Evolutionary conservation across 257 asterid species (phyloP), one percentile per base, ranked within the genome.

Genomic region (Gentiana dahurica): DNA sequence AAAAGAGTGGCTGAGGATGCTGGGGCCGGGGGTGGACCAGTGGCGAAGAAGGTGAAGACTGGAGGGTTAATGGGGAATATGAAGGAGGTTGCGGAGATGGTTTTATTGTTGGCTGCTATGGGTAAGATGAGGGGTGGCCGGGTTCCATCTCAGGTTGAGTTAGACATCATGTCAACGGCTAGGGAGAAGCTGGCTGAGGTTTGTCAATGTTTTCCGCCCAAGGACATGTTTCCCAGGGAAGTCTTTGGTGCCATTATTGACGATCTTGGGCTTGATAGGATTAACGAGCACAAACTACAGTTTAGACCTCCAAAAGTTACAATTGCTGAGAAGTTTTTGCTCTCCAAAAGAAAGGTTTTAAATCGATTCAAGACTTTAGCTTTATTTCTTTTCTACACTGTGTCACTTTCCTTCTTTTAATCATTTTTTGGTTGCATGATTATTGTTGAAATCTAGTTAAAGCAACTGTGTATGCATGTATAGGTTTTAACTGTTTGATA

Each of bases 51-150:
- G 81, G 77, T 68, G 71, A 66, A 53, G 71, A 58, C 61, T 41
- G 67, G 58, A 66, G 54, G 61, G 53, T 48, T 64, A 63, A 34
- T 37, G 34, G 74, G 67, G 63, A 80, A 67, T 61, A 75, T 85
- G 68, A 79, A 67, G 78, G 68, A 77, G 73, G 91, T 92, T 46
- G 97, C 97, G 45, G 95, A 88, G 80, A 81, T 88, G 81, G 94
- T 88, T 60, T 63, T 92, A 77, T 87, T 92, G 53, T 63, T 92
- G 77, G 75, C 95, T 4, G 93, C 97, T 1, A 77, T 92, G 93
- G 95, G 95, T 71, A 85, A 83, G 66, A 88, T 92, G 90, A 76
- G 97, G 69, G 97, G 95, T 12, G 97, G 97, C 35, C 77, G 62
- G 82, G 80, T 69, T n/a, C 95, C 97, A 54, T 85, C 76, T 33